phyloP scores from a whole-genome alignment of 139 green algal species.

The Pycnococcus provasolii region DNA sequence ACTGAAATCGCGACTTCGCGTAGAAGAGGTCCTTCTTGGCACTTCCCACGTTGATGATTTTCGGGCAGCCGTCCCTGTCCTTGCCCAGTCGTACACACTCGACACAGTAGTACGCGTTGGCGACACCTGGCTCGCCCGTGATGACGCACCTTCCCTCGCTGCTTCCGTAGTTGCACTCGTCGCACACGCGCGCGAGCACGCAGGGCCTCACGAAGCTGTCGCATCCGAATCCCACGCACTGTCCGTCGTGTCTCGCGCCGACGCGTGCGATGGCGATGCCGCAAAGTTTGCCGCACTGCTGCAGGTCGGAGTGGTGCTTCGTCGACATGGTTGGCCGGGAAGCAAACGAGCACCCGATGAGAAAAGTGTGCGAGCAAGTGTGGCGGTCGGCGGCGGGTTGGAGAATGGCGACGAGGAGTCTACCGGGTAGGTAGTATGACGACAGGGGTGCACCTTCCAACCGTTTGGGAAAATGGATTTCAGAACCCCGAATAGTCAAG shows the following conservation, averaged over 20 bases:
- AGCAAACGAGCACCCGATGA: too few relatives aligned
- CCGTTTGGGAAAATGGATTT: too few relatives aligned
- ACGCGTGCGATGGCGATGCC: slow-evolving; percentile 89
- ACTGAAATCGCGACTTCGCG: slow-evolving; percentile 12
- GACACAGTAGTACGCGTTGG: slow-evolving; percentile 99
- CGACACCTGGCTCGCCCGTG: slow-evolving; percentile 83
- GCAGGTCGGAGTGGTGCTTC: slow-evolving; percentile 82
- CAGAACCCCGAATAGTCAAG: too few relatives aligned
- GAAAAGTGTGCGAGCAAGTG: too few relatives aligned
- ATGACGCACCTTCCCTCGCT: slow-evolving; percentile 93
- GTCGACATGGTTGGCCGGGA: slow-evolving; percentile 21
- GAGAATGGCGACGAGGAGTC: too few relatives aligned
- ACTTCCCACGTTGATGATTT: slow-evolving; percentile 96
- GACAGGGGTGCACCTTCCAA: too few relatives aligned
- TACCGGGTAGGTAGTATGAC: too few relatives aligned
- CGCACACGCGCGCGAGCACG: slow-evolving; percentile 92
- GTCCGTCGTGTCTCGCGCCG: slow-evolving; percentile 93
- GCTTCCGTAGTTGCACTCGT: slow-evolving; percentile 98
- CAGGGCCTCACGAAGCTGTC: slow-evolving; percentile 90
- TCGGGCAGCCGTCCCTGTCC: slow-evolving; percentile 94
- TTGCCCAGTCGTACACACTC: slow-evolving; percentile 97
- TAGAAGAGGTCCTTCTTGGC: slow-evolving; percentile 83
- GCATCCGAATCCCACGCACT: slow-evolving; percentile 79
- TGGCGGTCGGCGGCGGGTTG: too few relatives aligned
- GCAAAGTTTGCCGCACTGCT: slow-evolving; percentile 96